phyloP scores from a whole-genome alignment of 768 basidiomycete genomes.

The Leccinellum albellum region DNA sequence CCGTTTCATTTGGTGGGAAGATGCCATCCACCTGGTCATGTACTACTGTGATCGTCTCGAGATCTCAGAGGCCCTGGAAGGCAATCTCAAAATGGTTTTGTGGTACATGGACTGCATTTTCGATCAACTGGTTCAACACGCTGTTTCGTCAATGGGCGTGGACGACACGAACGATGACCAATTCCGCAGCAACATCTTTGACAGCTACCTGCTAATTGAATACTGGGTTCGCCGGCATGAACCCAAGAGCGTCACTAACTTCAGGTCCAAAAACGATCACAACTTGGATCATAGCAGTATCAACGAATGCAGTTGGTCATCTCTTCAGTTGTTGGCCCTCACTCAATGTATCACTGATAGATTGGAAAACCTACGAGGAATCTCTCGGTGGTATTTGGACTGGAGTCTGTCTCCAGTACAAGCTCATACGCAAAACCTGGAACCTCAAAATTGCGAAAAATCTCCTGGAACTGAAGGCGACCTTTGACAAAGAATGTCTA shows the following conservation, averaged over 20 bases:
- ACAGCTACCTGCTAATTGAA: neutral
- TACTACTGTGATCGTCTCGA: too few species aligned
- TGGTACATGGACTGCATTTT: neutral
- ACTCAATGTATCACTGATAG: neutral
- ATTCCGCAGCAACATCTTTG: neutral
- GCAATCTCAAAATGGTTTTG: neutral
- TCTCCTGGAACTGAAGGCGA: too few species aligned
- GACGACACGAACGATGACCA: too few species aligned
- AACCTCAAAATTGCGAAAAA: too few species aligned
- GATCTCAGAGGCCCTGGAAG: too few species aligned
- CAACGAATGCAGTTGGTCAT: neutral
- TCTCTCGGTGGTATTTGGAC: neutral
- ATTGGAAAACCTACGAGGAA: neutral
- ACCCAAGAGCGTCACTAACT: neutral
- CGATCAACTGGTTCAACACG: neutral
- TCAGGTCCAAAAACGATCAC: neutral
- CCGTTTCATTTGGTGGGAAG: too few species aligned
- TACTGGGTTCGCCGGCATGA: neutral
- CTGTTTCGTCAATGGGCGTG: too few species aligned
- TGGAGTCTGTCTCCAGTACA: too few species aligned
- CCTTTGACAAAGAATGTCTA: too few species aligned
- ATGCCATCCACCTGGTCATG: too few species aligned
- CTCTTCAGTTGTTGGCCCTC: neutral
- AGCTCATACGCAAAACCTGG: too few species aligned
- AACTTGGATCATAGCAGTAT: neutral